phyloP scores from a whole-genome alignment of 371 early-diverging fungal species.

The Zychaea mexicana region DNA sequence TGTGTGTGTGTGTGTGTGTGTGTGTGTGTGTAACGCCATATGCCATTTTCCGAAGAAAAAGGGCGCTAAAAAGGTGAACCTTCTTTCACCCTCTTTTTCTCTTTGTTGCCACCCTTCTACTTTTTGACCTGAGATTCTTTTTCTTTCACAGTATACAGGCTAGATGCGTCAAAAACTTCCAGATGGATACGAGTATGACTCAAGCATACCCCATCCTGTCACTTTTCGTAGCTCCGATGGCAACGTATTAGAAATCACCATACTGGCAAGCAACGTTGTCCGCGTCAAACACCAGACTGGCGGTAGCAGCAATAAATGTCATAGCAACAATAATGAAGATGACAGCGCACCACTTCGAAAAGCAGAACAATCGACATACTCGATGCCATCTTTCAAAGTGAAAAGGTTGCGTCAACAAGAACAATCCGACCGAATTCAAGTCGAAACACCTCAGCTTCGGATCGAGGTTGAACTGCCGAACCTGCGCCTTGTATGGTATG shows the following conservation, averaged over 20 bases:
- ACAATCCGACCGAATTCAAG: conserved; percentile 1
- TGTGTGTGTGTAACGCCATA: not conserved
- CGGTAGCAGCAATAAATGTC: not conserved
- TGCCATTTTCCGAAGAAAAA: not conserved
- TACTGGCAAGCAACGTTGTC: conserved; percentile 20
- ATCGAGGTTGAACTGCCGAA: conserved; percentile 17
- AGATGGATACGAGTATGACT: conserved; percentile 23
- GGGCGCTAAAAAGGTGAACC: not conserved
- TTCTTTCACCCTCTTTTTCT: conserved; percentile 9
- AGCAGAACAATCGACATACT: too few species aligned
- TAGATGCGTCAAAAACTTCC: conserved; percentile 36
- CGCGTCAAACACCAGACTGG: conserved; percentile 16
- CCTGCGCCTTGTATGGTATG: conserved; percentile 24
- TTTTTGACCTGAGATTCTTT: conserved; percentile 12
- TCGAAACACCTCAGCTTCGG: conserved; percentile 21
- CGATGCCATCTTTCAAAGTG: not conserved
- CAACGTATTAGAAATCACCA: conserved; percentile 16
- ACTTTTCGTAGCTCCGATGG: conserved; percentile 26
- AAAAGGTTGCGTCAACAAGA: not conserved
- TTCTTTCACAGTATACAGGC: not conserved
- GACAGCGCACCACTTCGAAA: too few species aligned
- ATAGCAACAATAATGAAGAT: not conserved
- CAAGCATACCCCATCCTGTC: conserved; percentile 24
- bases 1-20: not conserved
- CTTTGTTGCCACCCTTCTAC: conserved; percentile 5